Evolutionary conservation across 1,284 basidiomycete species (phyloP).

Genomic region (Ceratobasidium papillatum): DNA sequence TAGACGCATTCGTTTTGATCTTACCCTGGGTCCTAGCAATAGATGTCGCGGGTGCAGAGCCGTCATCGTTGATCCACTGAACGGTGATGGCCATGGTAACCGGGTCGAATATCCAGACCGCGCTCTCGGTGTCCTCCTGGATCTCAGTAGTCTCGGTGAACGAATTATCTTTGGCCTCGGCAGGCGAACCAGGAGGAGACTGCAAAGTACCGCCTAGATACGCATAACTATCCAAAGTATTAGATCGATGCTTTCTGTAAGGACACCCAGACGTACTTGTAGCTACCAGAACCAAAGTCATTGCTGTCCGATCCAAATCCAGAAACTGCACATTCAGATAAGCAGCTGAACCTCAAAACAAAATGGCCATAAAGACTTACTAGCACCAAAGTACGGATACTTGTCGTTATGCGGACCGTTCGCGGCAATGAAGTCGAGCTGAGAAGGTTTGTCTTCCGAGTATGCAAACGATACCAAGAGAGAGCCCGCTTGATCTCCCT

Average conservation of each 20-base stretch:
- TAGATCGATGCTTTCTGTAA: neutral
- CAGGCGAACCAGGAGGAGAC: neutral
- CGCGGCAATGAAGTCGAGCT: neutral
- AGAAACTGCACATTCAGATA: neutral
- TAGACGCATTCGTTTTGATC: neutral
- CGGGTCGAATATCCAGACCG: constrained; percentile 33
- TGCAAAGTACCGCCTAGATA: neutral
- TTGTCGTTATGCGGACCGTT: neutral
- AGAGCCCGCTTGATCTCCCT: neutral
- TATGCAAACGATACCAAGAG: constrained; percentile 4
- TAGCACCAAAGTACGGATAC: neutral
- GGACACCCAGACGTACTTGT: neutral
- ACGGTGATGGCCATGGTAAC: neutral
- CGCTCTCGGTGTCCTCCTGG: neutral
- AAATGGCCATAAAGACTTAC: neutral
- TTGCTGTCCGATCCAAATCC: neutral
- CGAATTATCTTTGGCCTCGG: neutral
- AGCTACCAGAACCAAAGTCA: neutral
- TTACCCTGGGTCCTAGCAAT: neutral
- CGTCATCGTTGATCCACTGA: constrained; percentile 30
- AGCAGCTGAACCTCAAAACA: neutral
- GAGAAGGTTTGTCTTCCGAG: neutral
- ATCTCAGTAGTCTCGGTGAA: neutral
- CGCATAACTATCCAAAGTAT: neutral
- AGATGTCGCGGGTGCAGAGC: neutral